Conservation (phyloP, 176 grass and related monocot species). For the Carex pumila region DNA sequence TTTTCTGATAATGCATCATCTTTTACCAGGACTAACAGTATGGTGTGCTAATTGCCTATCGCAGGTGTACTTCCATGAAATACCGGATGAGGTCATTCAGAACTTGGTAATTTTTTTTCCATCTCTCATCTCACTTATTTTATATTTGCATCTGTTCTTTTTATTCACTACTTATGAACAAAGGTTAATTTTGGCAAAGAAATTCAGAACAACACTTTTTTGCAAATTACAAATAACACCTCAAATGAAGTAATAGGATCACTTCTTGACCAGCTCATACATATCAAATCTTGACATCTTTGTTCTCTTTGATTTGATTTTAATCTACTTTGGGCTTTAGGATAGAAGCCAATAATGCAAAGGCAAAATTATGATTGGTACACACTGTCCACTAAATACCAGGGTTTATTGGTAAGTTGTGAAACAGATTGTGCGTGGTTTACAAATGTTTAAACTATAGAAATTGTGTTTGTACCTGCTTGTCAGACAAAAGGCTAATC, state of each 20-base stretch:
- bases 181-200: not conserved
- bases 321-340: not conserved
- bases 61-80: slow-evolving; percentile 96
- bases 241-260: not conserved
- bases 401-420: not conserved
- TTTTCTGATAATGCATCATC: not conserved
- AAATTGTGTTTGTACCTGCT: not conserved
- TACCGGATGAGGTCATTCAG: slow-evolving; percentile 79
- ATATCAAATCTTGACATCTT: not conserved
- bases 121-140: not conserved
- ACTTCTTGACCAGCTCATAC: not conserved
- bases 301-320: not conserved
- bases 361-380: not conserved
- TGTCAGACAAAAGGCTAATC: not conserved
- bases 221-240: not conserved
- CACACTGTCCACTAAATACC: not conserved
- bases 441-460: not conserved
- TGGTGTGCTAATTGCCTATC: not conserved
- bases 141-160: not conserved
- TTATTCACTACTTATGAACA: not conserved
- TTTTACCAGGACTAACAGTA: not conserved
- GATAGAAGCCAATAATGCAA: not conserved
- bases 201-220: not conserved
- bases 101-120: slow-evolving; percentile 49
- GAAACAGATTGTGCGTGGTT: not conserved